These are phyloP conservation scores for Chrysosporium queenslandicum DNA, from an alignment of 2,329 filamentous ascomycete genomes.

Conservation along the genomic window DNA sequence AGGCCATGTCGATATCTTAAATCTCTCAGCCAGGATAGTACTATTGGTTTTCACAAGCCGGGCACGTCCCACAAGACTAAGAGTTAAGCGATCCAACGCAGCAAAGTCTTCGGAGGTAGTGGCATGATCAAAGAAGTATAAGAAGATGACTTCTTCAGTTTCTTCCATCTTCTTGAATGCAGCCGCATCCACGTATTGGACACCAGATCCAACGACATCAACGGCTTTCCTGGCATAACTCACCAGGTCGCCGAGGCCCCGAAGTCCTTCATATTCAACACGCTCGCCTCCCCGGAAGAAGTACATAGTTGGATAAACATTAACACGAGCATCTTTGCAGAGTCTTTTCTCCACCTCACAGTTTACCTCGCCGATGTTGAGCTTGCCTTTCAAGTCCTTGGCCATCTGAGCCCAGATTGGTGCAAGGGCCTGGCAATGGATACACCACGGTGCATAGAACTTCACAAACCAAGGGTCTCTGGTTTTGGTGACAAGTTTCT, in stretches of 20 bases:
- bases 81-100: constrained; percentile 73
- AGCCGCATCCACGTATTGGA: constrained; percentile 68
- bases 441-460: constrained; percentile 96
- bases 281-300: constrained; percentile 89
- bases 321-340: constrained; percentile 81
- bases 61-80: constrained; percentile 82
- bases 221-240: constrained; percentile 79
- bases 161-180: constrained; percentile 74
- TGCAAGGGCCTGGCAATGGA: constrained; percentile 86
- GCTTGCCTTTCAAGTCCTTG: constrained; percentile 76
- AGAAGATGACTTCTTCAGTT: constrained; percentile 89
- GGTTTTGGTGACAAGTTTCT: constrained; percentile 72
- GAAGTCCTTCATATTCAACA: constrained; percentile 83
- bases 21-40: constrained; percentile 61
- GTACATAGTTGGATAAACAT: constrained; percentile 75
- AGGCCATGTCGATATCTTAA: constrained; percentile 97
- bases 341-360: constrained; percentile 75
- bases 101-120: constrained; percentile 86
- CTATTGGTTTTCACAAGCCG: constrained; percentile 88
- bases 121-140: constrained; percentile 96
- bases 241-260: constrained; percentile 82
- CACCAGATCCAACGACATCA: constrained; percentile 61
- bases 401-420: constrained; percentile 83
- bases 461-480: constrained; percentile 97
- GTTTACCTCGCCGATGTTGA: constrained; percentile 94